These are phyloP conservation scores for Persicaria maculosa DNA, from an alignment of 148 eudicot genomes.

Conservation along the genomic window DNA sequence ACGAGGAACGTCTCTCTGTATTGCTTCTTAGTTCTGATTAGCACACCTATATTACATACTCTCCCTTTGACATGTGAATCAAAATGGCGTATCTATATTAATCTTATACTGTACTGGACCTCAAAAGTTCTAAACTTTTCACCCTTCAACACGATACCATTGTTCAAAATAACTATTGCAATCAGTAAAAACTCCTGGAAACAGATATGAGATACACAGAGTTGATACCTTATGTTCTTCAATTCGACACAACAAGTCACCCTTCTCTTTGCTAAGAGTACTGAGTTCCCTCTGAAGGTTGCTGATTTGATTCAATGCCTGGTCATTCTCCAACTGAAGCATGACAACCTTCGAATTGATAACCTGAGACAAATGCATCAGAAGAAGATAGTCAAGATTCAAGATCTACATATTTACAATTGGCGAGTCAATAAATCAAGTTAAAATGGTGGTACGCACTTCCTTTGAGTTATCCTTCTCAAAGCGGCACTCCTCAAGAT, in stretches of 20 bases:
- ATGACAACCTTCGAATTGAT: conserved; percentile 28
- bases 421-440: not conserved
- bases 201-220: not conserved
- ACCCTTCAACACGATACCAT: too few relatives aligned
- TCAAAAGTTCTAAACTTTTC: too few relatives aligned
- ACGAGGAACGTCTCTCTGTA: too few relatives aligned
- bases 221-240: conserved; percentile 21
- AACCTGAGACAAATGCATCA: conserved; percentile 20
- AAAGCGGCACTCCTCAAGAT: conserved; percentile 32
- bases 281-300: conserved; percentile 41
- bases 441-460: conserved; percentile 23
- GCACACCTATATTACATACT: too few relatives aligned
- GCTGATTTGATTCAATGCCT: conserved; percentile 38
- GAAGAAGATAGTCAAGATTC: not conserved
- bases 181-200: too few relatives aligned
- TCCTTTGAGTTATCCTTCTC: conserved; percentile 37
- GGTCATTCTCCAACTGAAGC: conserved; percentile 33
- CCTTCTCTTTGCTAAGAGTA: conserved; percentile 42
- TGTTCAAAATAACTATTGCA: too few relatives aligned
- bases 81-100: too few relatives aligned
- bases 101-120: too few relatives aligned
- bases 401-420: not conserved
- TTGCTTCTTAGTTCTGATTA: too few relatives aligned
- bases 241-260: conserved; percentile 22
- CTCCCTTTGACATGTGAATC: too few relatives aligned